Evolutionary conservation across 768 basidiomycete species (phyloP).

Genomic region (Tulasnella sp.): DNA sequence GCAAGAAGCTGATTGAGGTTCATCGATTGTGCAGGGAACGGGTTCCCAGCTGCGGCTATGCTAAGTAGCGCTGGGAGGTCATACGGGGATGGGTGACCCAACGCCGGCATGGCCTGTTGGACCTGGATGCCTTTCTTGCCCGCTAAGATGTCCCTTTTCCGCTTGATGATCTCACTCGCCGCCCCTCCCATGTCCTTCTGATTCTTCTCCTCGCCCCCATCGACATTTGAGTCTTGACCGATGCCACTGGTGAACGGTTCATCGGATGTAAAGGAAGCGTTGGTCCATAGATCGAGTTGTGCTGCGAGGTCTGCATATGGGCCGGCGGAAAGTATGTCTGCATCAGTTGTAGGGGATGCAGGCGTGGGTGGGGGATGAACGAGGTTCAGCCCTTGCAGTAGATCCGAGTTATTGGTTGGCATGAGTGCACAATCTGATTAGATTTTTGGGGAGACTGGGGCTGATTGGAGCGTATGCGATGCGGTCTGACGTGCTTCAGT

Average conservation of each 20-base stretch:
- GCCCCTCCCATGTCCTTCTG: conserved; percentile 25
- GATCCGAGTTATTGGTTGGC: conserved; percentile 7
- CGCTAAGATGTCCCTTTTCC: conserved; percentile 7
- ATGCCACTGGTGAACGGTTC: conserved; percentile 44
- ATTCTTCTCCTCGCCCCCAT: conserved; percentile 32
- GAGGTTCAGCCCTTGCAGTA: conserved; percentile 69
- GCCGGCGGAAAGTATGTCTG: conserved; percentile 51
- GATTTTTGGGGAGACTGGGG: no score
- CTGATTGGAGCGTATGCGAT: no score
- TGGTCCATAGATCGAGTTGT: conserved; percentile 76
- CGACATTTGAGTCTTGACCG: conserved; percentile 28
- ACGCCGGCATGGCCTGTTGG: not conserved
- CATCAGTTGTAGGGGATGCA: conserved; percentile 30
- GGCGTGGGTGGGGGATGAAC: conserved; percentile 39
- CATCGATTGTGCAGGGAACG: conserved; percentile 27
- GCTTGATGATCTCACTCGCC: conserved; percentile 1
- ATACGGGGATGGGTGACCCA: conserved; percentile 27
- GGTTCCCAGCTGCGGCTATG: conserved; percentile 29
- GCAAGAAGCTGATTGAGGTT: conserved; percentile 47
- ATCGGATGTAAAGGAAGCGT: conserved; percentile 67
- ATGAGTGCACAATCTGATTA: not conserved
- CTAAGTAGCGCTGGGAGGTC: conserved; percentile 35
- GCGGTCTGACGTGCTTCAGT: no score
- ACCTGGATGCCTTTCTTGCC: conserved; percentile 17
- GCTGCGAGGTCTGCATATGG: conserved; percentile 56